Evolutionary conservation across 106 monocot genomes (phyloP), one percentile per base, ranked within the genome.

Genomic region (Phalaenopsis aphrodite): DNA sequence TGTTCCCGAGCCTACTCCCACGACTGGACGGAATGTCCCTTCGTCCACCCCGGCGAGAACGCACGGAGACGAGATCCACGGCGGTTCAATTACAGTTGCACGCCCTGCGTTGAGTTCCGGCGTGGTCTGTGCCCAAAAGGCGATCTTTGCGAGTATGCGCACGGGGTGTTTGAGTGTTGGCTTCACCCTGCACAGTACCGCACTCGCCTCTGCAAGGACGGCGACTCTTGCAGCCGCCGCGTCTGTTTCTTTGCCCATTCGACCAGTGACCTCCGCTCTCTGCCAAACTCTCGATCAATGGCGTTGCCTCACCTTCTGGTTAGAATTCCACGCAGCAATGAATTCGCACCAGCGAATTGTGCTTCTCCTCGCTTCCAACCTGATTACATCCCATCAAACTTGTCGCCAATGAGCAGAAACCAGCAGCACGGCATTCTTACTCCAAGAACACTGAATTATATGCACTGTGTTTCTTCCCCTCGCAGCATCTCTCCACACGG

Each of bases 21-120:
- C 49, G 92, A 92, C 78, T 92, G 92, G 92, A 92, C 92, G 0
- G 92, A 92, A 87, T 92, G 92, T 79, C 92, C 92, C 2, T 92
- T 92, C 78, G 92, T 89, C 8, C 92, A 92, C 56, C 92, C 92
- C 0, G 92, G 92, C 0, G 92, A 92, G 81, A 92, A 92, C 52
- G 92, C 92, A 2, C 78, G 92, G 14, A 71, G 92, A n/a, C 73
- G 92, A 14, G 89, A 92, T 15, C 92, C 92, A 16, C 82, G 92
- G 56, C 87, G 87, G 84, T 92, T 78, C 77, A 89, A 89, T 58
- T 92, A 92, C 81, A 87, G 87, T 82, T 89, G 89, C 8, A 89
- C 89, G 5, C 92, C 92, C 4, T 92, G 92, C 84, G 87, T 89
- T 0, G 92, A 92, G 37, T 92, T 89, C 77, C 85, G 92, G 23